A percentile compares a stretch with the other conserved stretches of the same genome.
Evolutionary conservation across 2,329 filamentous ascomycete species (phyloP).

Genomic region (Cladophialophora carrionii): DNA sequence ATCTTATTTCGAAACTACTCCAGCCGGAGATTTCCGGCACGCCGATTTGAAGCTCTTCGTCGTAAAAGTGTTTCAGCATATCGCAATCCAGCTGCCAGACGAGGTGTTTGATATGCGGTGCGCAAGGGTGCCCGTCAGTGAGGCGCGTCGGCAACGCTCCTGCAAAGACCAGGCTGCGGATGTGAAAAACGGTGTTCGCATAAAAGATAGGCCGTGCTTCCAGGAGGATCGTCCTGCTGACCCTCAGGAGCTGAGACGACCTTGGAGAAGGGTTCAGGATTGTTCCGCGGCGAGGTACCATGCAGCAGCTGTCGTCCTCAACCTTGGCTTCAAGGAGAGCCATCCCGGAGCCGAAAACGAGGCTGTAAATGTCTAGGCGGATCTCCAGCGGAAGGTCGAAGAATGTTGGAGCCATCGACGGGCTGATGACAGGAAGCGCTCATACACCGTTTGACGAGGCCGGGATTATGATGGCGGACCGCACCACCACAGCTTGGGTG

Average conservation of each 20-base stretch:
- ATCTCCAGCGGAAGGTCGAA: constrained; percentile 58
- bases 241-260: constrained; percentile 34
- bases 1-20: constrained; percentile 32
- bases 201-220: constrained; percentile 37
- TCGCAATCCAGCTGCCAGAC: constrained; percentile 38
- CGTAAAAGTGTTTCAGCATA: constrained; percentile 31
- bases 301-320: constrained; percentile 24
- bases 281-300: constrained; percentile 25
- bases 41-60: constrained; percentile 27
- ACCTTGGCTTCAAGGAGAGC: constrained; percentile 21
- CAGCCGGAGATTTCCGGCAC: constrained; percentile 17
- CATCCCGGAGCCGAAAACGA: constrained; percentile 44
- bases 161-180: constrained; percentile 29
- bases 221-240: constrained; percentile 28
- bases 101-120: constrained; percentile 29
- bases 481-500: neutral
- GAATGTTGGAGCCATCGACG: constrained; percentile 42
- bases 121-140: constrained; percentile 24
- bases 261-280: constrained; percentile 16
- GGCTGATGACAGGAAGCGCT: neutral
- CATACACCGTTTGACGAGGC: neutral
- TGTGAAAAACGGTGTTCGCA: constrained; percentile 34
- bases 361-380: constrained; percentile 54
- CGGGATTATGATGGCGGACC: neutral
- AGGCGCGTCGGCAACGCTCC: constrained; percentile 31